Percentiles rank a stretch among this genome's conserved stretches.
Conservation (phyloP, 164 flowering plant genomes). For the Chimonanthus praecox region DNA sequence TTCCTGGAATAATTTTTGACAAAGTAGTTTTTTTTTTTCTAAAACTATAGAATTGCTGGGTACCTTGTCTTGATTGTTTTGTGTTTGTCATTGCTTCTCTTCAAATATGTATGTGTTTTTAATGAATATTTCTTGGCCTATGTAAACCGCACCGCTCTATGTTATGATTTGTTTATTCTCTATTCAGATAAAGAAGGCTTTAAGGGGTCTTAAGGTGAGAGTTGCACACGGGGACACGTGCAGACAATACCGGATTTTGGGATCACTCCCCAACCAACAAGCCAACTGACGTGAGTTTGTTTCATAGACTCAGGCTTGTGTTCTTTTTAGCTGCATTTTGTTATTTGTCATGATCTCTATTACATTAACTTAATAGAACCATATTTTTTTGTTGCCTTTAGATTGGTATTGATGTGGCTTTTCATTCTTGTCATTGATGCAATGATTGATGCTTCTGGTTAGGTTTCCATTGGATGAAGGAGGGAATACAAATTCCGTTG, state of each 20-base stretch:
- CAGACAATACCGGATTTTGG: constrained; percentile 18
- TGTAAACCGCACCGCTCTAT: background rate
- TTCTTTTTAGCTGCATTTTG: background rate
- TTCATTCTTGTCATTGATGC: background rate
- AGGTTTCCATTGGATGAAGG: constrained; percentile 25
- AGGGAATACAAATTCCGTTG: constrained; percentile 13
- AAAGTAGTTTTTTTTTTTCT: too few species aligned
- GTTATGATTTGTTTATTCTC: background rate
- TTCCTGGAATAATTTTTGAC: background rate
- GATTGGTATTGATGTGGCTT: background rate
- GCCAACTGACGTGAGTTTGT: constrained; percentile 20
- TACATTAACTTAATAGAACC: background rate
- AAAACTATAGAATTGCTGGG: too few species aligned
- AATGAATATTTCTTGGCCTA: background rate
- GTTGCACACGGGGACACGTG: constrained; percentile 11
- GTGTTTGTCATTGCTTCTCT: background rate
- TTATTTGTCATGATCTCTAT: background rate
- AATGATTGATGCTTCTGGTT: background rate
- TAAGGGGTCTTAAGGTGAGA: constrained; percentile 37
- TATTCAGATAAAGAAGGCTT: constrained; percentile 28
- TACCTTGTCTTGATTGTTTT: background rate
- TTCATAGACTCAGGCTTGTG: background rate
- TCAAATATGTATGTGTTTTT: background rate
- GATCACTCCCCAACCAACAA: constrained; percentile 17
- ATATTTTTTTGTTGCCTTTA: background rate